Base-by-base conservation (phyloP, 139 green algal species). In the Ettlia oleoabundans region DNA sequence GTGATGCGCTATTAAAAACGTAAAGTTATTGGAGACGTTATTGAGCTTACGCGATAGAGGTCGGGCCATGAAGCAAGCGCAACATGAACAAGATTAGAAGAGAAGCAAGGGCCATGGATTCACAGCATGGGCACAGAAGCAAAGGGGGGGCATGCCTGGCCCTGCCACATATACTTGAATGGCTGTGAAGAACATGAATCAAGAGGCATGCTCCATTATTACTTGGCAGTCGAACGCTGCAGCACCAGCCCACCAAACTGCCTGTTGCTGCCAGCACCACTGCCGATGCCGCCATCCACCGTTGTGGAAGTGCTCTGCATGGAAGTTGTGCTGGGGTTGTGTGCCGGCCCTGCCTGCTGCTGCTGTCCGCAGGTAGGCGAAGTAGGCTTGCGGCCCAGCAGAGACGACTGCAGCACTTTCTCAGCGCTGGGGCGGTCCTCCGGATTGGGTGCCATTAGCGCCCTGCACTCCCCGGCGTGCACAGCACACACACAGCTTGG, bases 401-500 rank as follows among this genome's bases (percentile, higher is more conserved):
- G 64, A 22, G 78, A 33, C 7, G 51, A 69, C 33, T 47, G n/a
- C 47, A 89, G 53, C 42, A 90, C 75, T 58, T 86, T 73, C 19
- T 88, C 87, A 9, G 92, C 90, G 0, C 51, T 82, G 30, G 93
- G 93, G 2, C 93, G 86, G 68, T 94, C 79, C 24, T 71, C 65
- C 2, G 92, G 91, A 42, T 92, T 87, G 6, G 83, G 65, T 8
- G 66, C 58, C 87, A 96, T 87, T 55, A 96, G 87, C 13, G 58
- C 61, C 58, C 75, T 86, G 75, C 71, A 35, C 0, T 2, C 22
- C 13, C 28, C 2, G 21, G 30, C 22, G 30, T n/a, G 41, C 26
- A 28, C n/a, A n/a, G n/a, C n/a, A n/a, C n/a, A 26, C 28, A 69
- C 65, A 73, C 24, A 21, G 7, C 18, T 28, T n/a, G 55, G 18